A percentile compares a stretch with the other conserved stretches of the same genome.
phyloP scores from a whole-genome alignment of 106 monocot species.

The Dendrobium officinale region DNA sequence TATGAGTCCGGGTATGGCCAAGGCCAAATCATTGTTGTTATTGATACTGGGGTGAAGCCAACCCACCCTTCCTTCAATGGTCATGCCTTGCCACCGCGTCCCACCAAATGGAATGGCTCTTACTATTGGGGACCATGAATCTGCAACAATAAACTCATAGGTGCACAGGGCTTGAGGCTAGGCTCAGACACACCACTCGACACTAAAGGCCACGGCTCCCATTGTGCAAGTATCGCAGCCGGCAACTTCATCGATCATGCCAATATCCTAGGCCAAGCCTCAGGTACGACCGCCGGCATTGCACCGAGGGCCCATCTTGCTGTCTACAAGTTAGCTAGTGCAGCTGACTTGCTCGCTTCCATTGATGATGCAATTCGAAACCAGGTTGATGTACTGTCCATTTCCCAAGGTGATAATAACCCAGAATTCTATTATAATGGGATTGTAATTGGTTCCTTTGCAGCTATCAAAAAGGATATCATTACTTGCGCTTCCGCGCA shows the following conservation, averaged over 20 bases:
- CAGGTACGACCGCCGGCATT: neutral
- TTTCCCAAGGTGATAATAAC: conserved; percentile 7
- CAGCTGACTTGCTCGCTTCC: conserved; percentile 10
- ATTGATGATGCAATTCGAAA: conserved; percentile 49
- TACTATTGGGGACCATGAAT: conserved; percentile 22
- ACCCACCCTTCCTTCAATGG: conserved; percentile 14
- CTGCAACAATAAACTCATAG: conserved; percentile 59
- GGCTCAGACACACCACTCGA: neutral
- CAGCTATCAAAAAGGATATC: conserved; percentile 25
- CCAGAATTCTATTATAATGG: conserved; percentile 13
- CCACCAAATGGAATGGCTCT: conserved; percentile 43
- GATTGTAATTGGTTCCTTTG: conserved; percentile 31
- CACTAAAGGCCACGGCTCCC: conserved; percentile 1
- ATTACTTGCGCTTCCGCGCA: conserved; percentile 35
- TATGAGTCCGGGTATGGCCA: neutral
- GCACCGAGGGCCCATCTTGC: conserved; percentile 10
- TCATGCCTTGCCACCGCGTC: conserved; percentile 12
- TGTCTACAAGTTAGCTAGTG: conserved; percentile 13
- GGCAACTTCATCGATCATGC: neutral
- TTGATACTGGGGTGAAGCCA: conserved; percentile 29
- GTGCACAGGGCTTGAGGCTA: neutral
- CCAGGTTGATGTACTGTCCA: conserved; percentile 23
- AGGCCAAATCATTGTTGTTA: neutral
- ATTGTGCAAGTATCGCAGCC: conserved; percentile 9
- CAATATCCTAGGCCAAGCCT: neutral